These are phyloP conservation scores for Taphrina sp. DNA, from an alignment of 1,139 yeast genomes.

Conservation along the genomic window DNA sequence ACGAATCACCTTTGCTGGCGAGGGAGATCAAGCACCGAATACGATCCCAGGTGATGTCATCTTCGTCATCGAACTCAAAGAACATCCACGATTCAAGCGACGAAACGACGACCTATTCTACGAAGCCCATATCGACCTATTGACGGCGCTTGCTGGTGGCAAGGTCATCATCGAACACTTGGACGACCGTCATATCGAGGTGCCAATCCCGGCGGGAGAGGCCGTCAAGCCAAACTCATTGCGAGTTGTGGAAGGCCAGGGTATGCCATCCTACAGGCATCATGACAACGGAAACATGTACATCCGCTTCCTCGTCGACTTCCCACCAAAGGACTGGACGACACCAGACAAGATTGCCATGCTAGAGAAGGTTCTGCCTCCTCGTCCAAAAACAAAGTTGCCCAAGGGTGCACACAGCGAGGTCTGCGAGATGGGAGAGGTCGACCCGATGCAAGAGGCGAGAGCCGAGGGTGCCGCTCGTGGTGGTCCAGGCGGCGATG, in stretches of 20 bases:
- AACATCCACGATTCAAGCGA: conserved; percentile 77
- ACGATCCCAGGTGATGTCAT: conserved; percentile 95
- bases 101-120: conserved; percentile 84
- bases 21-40: conserved; percentile 97
- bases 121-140: conserved; percentile 82
- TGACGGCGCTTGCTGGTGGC: conserved; percentile 97
- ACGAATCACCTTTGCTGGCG: conserved; percentile 85
- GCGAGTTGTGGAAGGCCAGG: conserved; percentile 85
- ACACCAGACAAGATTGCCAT: conserved; percentile 46
- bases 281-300: conserved; percentile 53
- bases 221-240: conserved; percentile 79
- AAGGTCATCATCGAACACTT: conserved; percentile 78
- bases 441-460: conserved; percentile 57
- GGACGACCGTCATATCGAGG: conserved; percentile 79
- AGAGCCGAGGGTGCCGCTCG: conserved; percentile 44
- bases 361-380: conserved; percentile 49
- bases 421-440: conserved; percentile 69
- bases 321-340: conserved; percentile 50
- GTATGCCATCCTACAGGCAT: conserved; percentile 76
- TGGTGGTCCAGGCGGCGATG: conserved; percentile 50
- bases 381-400: conserved; percentile 42
- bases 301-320: conserved; percentile 53
- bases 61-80: conserved; percentile 84
- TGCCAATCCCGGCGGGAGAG: conserved; percentile 84
- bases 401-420: conserved; percentile 57